Evolutionary conservation across 2,329 filamentous ascomycete genomes (phyloP), one percentile per base, ranked within the genome.

Genomic region (Pseudogymnoascus sp.): DNA sequence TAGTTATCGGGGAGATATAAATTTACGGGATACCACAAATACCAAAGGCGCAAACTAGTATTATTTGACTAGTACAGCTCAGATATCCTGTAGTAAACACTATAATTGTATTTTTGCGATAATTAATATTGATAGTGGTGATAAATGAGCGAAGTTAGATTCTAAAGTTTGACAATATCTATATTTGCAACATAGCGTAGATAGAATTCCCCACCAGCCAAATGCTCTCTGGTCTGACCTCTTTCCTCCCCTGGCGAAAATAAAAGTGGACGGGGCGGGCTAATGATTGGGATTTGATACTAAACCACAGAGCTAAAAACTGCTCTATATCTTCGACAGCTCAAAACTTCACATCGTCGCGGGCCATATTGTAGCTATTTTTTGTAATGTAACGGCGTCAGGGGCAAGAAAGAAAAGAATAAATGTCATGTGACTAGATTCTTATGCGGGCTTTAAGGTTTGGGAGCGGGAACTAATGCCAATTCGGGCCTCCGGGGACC

Each of bases 381-480:
- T 47, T 26, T 47, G 42, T 7, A 47, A 15, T 26, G 6, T 17
- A 53, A 31, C 23, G 23, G 15, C 4, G 23, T 53, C 23, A 53
- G 44, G 44, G 44, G 44, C 10, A 53, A 31, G 47, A 19, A 53
- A 17, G n/a, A 31, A 15, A 17, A 17, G n/a, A 19, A 53, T 4
- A 31, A 31, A 31, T 31, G 26, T 53, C 47, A 53, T 53, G 47
- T 53, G 47, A 53, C 26, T 4, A 53, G 47, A 53, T 53, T 8
- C 15, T 53, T 53, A 53, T 53, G 47, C 47, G 47, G 47, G 26
- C 47, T 53, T 53, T 53, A 53, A 53, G 47, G 47, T 53, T 53
- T 53, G 47, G 47, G 47, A 53, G 26, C 47, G 47, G 47, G 47
- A 31, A 53, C 47, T 53, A 53, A 53, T 17, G 11, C 47, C 47